Base-by-base conservation (phyloP, 139 green algal species). In the Chlamydomonas applanata region DNA sequence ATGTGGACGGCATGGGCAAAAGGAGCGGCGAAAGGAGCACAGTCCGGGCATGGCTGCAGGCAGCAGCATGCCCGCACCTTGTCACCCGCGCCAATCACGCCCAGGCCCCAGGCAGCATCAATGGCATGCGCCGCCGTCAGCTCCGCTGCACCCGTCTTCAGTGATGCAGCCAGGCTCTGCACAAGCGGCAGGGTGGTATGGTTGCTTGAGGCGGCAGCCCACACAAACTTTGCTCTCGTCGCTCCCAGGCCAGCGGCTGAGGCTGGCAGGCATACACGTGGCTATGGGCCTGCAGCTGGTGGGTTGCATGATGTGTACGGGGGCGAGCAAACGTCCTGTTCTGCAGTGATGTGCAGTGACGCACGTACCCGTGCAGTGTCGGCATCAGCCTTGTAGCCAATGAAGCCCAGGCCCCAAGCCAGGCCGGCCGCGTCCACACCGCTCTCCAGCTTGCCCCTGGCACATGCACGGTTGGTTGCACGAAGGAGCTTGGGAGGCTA, bases 81-180 rank as follows among this genome's bases (percentile, higher is more conserved):
- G 16, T 80, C 67, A 40, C 34, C 66, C 52, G 71, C 73, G 16
- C 79, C 81, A 59, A 85, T 65, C 73, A 83, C 54, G 2, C 71
- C 78, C 29, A 89, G 76, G 71, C 81, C 80, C 84, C 81, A 87
- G 17, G 80, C 81, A 16, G 78, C 84, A 46, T 85, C 75, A 7
- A 83, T 70, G 5, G 82, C 82, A 59, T 80, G 73, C 3, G 70
- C 63, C 0, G 77, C 2, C 36, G 68, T 79, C 57, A 83, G 70
- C 63, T 79, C 77, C n/a, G 40, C 34, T 1, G 71, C 74, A 20
- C 63, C 71, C 4, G 68, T 62, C 62, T 82, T 76, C 9, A 83
- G 77, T 24, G 76, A 57, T 2, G 56, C 68, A 11, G 61, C 72
- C 53, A 73, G 25, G 52, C 57, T 67, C 83, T 87, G 74, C 62